Base-by-base conservation (phyloP, 768 basidiomycete species). In the Dentipellis fragilis region DNA sequence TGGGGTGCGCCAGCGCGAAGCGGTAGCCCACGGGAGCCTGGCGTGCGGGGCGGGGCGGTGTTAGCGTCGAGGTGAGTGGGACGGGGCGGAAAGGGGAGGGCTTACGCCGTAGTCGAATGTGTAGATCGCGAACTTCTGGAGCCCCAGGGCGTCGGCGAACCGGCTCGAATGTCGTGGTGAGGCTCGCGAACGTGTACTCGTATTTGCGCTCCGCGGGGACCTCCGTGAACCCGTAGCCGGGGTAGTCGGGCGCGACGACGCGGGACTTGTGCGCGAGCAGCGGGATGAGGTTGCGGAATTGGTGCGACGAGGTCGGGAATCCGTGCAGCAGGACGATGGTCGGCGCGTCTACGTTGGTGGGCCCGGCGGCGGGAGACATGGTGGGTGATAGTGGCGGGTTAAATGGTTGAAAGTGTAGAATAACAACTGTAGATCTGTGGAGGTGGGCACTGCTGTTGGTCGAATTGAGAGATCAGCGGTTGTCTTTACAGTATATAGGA, bases 101-200 rank as follows among this genome's bases (percentile, higher is more conserved):
- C 72, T 72, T 10, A 72, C 71, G 39, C 78, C 78, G 54, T 79
- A 79, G 58, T 79, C 78, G 57, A 79, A 79, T 36, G 75, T 68
- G 61, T 80, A 80, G 5, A 76, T 62, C 1, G 70, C 71, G 54
- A 74, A 77, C 38, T 67, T 69, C n/a, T 55, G 60, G 56, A 79
- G 62, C 7, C 59, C 54, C 2, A 79, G 65, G 1, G 66, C 67
- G 49, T 76, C 69, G 37, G 75, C 64, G 63, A 78, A 78, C 1
- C 65, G 64, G n/a, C 21, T 66, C 67, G 56, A 76, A 67, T n/a
- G 75, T 75, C 50, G 63, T 56, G 1, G 71, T 63, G 11, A 79
- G 59, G 45, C 63, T 68, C 34, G 67, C 73, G 63, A 80, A 80
- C 2, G 69, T 71, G 59, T 73, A 74, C 21, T 62, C 60, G 59